Base-by-base conservation (phyloP, 2,329 filamentous ascomycete species). In the Trichoderma oligosporum region DNA sequence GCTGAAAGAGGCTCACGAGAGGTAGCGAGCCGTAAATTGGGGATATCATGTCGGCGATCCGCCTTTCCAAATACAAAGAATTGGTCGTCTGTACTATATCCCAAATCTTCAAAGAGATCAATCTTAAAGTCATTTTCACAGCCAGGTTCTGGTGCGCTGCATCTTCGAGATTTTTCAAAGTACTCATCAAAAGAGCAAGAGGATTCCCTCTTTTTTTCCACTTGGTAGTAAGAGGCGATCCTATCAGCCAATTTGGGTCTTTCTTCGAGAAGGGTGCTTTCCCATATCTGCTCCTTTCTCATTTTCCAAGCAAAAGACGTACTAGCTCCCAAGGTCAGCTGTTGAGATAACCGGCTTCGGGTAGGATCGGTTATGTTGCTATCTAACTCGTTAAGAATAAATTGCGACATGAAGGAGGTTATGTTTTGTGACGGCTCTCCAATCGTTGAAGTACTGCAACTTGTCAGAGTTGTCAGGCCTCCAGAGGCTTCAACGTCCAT, bases 11-110 rank as follows among this genome's bases (percentile, higher is more conserved):
- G 60, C 63, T 8, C 61, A 54, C 3, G 54, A 38, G 16, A 49
- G 29, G 38, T 49, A 5, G 54, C 46, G 1, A 55, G 45, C 3
- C 64, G 63, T 5, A 65, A 55, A 6, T 42, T 47, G 3, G 60
- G 36, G 2, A 65, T 67, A 16, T 62, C 61, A 85, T 55, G 54
- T 3, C 62, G 63, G 2, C 65, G 63, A 0, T 67, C 62, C 3
- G 61, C 55, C 2, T 59, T 62, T 1, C 67, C 64, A 44, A 70
- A 66, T 0, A 64, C 16, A n/a, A 62, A 64, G 0, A 31, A 31
- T 1, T 59, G 57, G 4, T 63, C 61, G 5, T 67, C 62, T 14
- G 53, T 33, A 51, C 7, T 29, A 8, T 24, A 33, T 6, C 25
- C 39, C 7, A 16, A 44, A 41, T 47, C 38, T 4, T 48, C 33